Evolutionary conservation across 495 filamentous ascomycete species (phyloP).

Genomic region (Tirmania nivea): DNA sequence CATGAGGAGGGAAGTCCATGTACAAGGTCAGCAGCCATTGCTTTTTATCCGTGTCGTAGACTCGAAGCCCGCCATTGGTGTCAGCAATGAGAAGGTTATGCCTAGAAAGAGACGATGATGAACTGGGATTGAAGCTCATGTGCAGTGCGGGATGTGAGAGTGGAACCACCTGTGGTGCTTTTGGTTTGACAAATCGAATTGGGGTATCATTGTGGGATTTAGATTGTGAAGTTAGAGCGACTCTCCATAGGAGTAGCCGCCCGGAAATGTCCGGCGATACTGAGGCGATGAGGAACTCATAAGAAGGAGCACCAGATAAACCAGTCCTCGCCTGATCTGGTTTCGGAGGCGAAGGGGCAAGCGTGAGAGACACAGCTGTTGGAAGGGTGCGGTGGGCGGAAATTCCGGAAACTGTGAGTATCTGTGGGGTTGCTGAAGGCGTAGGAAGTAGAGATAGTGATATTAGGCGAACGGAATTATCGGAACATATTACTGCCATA

Average conservation of each 20-base stretch:
- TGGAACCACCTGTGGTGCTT: conserved; percentile 21
- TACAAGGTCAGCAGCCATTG: conserved; percentile 14
- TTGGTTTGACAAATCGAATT: not conserved
- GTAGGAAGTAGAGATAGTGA: conserved; percentile 38
- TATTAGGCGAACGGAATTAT: conserved; percentile 34
- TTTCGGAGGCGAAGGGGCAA: conserved; percentile 27
- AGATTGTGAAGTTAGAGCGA: conserved; percentile 22
- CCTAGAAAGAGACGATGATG: conserved; percentile 28
- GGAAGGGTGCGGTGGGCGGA: conserved; percentile 31
- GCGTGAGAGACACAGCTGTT: conserved; percentile 33
- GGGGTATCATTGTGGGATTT: conserved; percentile 14
- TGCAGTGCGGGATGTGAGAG: conserved; percentile 32
- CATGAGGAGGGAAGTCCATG: conserved; percentile 7
- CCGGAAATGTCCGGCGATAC: conserved; percentile 28
- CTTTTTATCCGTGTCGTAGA: conserved; percentile 16
- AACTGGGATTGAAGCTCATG: conserved; percentile 37
- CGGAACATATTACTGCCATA: conserved; percentile 37
- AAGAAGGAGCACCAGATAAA: not conserved
- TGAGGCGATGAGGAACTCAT: conserved; percentile 13
- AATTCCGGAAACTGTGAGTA: conserved; percentile 23
- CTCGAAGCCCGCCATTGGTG: conserved; percentile 33
- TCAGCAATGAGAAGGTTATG: conserved; percentile 38
- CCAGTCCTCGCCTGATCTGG: not conserved
- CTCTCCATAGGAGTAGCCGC: conserved; percentile 27
- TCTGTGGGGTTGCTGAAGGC: conserved; percentile 22